These are phyloP conservation scores for Theileria parva DNA, from an alignment of 169 alveolate genomes.

Conservation along the genomic window DNA sequence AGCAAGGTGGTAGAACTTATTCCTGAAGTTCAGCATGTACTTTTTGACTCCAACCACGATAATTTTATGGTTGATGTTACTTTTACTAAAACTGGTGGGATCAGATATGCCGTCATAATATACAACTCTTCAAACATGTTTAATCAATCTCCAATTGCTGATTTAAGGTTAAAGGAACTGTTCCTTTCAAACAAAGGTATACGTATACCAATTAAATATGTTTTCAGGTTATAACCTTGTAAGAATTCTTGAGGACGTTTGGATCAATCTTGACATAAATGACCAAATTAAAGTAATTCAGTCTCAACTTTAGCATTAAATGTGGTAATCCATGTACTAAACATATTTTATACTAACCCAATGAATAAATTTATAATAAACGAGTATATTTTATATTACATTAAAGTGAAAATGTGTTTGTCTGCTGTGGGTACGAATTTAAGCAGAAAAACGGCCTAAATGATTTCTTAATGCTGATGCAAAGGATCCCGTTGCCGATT, in stretches of 20 bases:
- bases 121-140: conserved; percentile 29
- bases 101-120: conserved; percentile 26
- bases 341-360: neutral
- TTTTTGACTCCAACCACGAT: conserved; percentile 1
- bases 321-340: neutral
- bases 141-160: conserved; percentile 34
- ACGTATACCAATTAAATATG: neutral
- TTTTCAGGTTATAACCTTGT: conserved; percentile 11
- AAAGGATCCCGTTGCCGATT: conserved; percentile 54
- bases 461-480: conserved; percentile 22
- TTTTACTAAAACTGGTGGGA: conserved; percentile 14
- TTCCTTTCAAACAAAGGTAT: conserved; percentile 47
- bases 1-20: neutral
- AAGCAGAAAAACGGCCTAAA: conserved; percentile 45
- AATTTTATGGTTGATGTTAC: conserved; percentile 44
- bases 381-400: neutral
- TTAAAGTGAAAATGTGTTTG: conserved; percentile 15
- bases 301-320: neutral
- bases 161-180: conserved; percentile 41
- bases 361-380: neutral
- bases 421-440: conserved; percentile 1
- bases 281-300: neutral
- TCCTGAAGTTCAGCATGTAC: neutral
- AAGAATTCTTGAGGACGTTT: conserved; percentile 19
- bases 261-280: conserved; percentile 15